Conservation (phyloP, 805 yeast genomes). For the Starmerella stigmatis region DNA sequence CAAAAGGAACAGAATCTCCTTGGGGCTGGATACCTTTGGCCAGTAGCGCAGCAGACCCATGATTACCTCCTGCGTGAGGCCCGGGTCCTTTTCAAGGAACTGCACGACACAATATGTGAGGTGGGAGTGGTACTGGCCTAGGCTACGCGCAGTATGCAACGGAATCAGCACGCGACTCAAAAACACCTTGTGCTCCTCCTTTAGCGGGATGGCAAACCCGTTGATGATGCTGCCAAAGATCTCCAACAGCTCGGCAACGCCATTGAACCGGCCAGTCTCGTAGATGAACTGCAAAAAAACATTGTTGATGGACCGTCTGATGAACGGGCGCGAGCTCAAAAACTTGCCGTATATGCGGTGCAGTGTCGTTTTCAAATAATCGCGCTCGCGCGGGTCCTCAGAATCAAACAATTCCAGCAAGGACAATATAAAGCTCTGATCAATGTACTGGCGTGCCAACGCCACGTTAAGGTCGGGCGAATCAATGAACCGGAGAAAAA, state of each 20-base stretch:
- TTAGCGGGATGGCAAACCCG: slow-evolving; percentile 93
- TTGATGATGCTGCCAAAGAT: slow-evolving; percentile 92
- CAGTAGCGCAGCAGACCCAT: slow-evolving; percentile 87
- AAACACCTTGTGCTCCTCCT: slow-evolving; percentile 92
- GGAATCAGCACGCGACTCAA: slow-evolving; percentile 79
- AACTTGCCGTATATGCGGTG: slow-evolving; percentile 96
- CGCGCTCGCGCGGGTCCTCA: slow-evolving; percentile 95
- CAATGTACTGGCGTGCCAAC: slow-evolving; percentile 85
- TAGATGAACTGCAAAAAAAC: slow-evolving; percentile 87
- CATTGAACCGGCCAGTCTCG: slow-evolving; percentile 93
- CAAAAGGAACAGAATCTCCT: slow-evolving; percentile 89
- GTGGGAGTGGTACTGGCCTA: slow-evolving; percentile 90
- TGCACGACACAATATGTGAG: slow-evolving; percentile 94
- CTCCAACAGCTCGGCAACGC: slow-evolving; percentile 88
- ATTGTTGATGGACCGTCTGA: slow-evolving; percentile 81
- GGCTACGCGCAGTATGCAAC: slow-evolving; percentile 78
- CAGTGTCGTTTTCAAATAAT: slow-evolving; percentile 84
- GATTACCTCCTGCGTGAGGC: slow-evolving; percentile 88
- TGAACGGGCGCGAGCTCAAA: slow-evolving; percentile 75
- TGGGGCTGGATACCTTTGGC: slow-evolving; percentile 93
- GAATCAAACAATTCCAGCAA: slow-evolving; percentile 85
- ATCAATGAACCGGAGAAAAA: slow-evolving; percentile 83
- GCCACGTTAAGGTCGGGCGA: slow-evolving; percentile 91
- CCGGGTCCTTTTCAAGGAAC: slow-evolving; percentile 87
- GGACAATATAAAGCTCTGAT: slow-evolving; percentile 73